These are phyloP conservation scores for Diplodia corticola DNA, from an alignment of 2,329 filamentous ascomycete genomes.

Conservation along the genomic window DNA sequence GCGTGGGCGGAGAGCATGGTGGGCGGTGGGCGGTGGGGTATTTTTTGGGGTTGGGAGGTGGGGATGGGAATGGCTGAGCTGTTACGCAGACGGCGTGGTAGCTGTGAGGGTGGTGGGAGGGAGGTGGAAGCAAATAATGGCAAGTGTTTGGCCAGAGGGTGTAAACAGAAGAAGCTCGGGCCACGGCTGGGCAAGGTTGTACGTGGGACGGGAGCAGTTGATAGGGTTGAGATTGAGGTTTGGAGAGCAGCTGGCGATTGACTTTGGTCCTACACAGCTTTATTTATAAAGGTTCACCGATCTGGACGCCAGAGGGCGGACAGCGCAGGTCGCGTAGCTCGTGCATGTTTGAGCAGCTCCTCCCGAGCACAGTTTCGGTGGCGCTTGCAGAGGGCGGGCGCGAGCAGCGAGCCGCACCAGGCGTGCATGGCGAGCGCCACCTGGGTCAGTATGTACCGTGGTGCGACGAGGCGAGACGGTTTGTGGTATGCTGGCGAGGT, in stretches of 20 bases:
- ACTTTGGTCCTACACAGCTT: not conserved
- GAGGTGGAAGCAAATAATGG: not conserved
- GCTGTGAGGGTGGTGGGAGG: not conserved
- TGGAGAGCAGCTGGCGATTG: not conserved
- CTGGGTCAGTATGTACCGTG: not conserved
- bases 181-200: not conserved
- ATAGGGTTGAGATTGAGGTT: not conserved
- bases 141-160: not conserved
- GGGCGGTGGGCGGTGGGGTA: not conserved
- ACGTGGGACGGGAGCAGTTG: not conserved
- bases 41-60: not conserved
- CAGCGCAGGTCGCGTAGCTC: not conserved
- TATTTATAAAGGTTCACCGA: not conserved
- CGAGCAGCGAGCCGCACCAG: not conserved
- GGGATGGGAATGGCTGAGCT: not conserved
- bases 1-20: slow-evolving; percentile 35
- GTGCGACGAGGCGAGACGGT: slow-evolving; percentile 2
- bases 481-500: slow-evolving; percentile 10
- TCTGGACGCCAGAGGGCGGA: not conserved
- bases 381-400: not conserved
- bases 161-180: not conserved
- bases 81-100: not conserved
- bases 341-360: not conserved
- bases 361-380: not conserved
- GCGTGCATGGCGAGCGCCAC: not conserved